Percentiles rank a stretch among this genome's conserved stretches.
Evolutionary conservation across 768 basidiomycete species (phyloP).

Genomic region (Chalciporus sphaerocephalus): DNA sequence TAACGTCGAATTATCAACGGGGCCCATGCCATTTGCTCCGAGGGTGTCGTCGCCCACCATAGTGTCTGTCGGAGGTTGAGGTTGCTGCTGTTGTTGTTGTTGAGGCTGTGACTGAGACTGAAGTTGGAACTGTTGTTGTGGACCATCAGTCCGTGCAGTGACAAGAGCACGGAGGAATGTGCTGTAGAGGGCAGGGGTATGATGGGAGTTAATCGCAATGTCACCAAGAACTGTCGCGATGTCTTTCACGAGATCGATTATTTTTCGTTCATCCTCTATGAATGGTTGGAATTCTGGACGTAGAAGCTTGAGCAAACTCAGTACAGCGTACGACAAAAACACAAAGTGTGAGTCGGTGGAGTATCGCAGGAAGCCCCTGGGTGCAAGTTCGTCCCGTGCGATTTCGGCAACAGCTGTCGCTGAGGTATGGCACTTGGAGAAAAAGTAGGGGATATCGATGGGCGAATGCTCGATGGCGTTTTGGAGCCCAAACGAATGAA

Average conservation of each 20-base stretch:
- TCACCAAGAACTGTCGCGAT: slow-evolving; percentile 77
- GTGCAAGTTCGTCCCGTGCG: slow-evolving; percentile 75
- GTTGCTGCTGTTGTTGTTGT: slow-evolving; percentile 16
- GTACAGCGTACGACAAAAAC: slow-evolving; percentile 85
- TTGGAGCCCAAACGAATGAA: slow-evolving; percentile 96
- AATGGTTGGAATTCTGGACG: slow-evolving; percentile 80
- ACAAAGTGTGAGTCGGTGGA: slow-evolving; percentile 91
- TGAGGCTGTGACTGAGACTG: slow-evolving; percentile 11
- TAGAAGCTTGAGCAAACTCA: slow-evolving; percentile 88
- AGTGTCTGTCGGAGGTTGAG: slow-evolving; percentile 18
- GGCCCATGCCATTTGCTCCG: slow-evolving; percentile 27
- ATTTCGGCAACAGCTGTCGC: slow-evolving; percentile 67
- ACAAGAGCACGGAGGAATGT: slow-evolving; percentile 76
- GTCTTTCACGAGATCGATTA: slow-evolving; percentile 67
- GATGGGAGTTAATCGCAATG: slow-evolving; percentile 70
- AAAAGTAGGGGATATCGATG: slow-evolving; percentile 79
- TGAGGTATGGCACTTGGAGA: slow-evolving; percentile 68
- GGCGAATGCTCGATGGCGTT: slow-evolving; percentile 81
- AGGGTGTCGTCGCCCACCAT: slow-evolving; percentile 16
- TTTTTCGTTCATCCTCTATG: slow-evolving; percentile 68
- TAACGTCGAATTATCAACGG: slow-evolving; percentile 14
- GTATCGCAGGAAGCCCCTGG: slow-evolving; percentile 73
- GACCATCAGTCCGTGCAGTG: slow-evolving; percentile 42
- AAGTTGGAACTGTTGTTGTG: slow-evolving; percentile 20
- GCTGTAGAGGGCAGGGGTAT: slow-evolving; percentile 90